Conservation (phyloP, 208 protist species). For the Ichthyophonus hoferi region DNA sequence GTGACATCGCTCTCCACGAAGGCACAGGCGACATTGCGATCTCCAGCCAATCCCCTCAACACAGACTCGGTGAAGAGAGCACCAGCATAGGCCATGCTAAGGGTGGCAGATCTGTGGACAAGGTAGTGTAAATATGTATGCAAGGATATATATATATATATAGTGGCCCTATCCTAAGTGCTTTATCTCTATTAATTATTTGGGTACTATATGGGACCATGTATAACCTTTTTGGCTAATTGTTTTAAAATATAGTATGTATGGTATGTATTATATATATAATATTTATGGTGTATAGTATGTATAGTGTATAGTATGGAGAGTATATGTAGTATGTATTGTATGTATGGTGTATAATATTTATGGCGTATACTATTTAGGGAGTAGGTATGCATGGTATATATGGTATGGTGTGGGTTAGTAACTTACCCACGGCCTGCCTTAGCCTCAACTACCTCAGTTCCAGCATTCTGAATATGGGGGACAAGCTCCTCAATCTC, state of each 20-base stretch:
- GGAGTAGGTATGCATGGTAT: too few species aligned
- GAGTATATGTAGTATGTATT: neutral
- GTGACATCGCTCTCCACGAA: slow-evolving; percentile 30
- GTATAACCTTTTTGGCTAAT: too few species aligned
- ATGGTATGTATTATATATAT: too few species aligned
- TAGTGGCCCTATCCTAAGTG: too few species aligned
- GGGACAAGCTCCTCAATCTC: slow-evolving; percentile 68
- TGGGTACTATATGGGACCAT: too few species aligned
- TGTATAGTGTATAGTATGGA: too few species aligned
- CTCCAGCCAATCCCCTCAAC: slow-evolving; percentile 34
- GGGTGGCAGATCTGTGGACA: slow-evolving; percentile 77
- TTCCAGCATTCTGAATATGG: slow-evolving; percentile 81
- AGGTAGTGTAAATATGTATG: too few species aligned
- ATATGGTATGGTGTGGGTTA: neutral
- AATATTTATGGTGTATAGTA: neutral
- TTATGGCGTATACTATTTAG: neutral
- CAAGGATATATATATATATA: too few species aligned
- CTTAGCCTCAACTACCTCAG: slow-evolving; percentile 90
- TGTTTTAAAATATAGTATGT: too few species aligned
- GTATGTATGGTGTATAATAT: neutral
- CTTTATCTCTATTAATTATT: too few species aligned
- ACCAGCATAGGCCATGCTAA: slow-evolving; percentile 88
- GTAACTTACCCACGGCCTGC: slow-evolving; percentile 13
- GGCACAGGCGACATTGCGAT: slow-evolving; percentile 36
- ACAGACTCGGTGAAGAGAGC: slow-evolving; percentile 53